These are phyloP conservation scores for Penicillium psychrofluorescens DNA, from an alignment of 495 filamentous ascomycete species.

Conservation along the genomic window DNA sequence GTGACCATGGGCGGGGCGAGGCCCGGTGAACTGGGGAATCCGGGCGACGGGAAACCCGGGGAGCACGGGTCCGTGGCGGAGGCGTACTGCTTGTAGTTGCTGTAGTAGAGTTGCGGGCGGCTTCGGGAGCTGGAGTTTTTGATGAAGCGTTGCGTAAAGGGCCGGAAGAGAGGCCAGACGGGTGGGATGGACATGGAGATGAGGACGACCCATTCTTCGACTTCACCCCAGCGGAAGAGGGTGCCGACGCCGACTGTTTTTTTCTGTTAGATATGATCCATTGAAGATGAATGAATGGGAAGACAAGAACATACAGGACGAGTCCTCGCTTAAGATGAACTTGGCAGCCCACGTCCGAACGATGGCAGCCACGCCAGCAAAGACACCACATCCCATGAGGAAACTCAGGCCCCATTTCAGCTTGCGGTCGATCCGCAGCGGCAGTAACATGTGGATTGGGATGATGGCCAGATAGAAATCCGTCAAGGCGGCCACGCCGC, in stretches of 20 bases:
- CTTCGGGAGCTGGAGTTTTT: conserved; percentile 8
- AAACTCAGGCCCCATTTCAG: conserved; percentile 21
- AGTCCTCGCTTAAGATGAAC: conserved; percentile 14
- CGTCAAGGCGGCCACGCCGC: conserved; percentile 13
- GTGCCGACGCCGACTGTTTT: conserved; percentile 12
- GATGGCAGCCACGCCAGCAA: conserved; percentile 18
- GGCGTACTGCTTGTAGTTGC: conserved; percentile 1
- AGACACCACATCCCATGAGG: conserved; percentile 20
- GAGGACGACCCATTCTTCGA: conserved; percentile 21
- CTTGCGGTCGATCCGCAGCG: conserved; percentile 17
- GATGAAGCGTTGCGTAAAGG: conserved; percentile 19
- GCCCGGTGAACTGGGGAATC: too few relatives aligned
- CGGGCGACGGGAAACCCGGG: background rate
- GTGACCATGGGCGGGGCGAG: background rate
- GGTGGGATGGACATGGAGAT: conserved; percentile 23
- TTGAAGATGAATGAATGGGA: too few relatives aligned
- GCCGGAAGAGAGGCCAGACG: conserved; percentile 18
- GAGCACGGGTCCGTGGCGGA: background rate
- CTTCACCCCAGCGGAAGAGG: conserved; percentile 19
- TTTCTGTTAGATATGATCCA: background rate
- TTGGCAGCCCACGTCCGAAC: conserved; percentile 20
- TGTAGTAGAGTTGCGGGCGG: conserved; percentile 3
- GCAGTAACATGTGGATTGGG: conserved; percentile 16
- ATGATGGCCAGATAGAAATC: conserved; percentile 19
- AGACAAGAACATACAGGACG: conserved; percentile 10